Percentiles rank a stretch among this genome's conserved stretches.
These are phyloP conservation scores for Fusarium acutatum DNA, from an alignment of 2,329 filamentous ascomycete genomes.

Conservation along the genomic window DNA sequence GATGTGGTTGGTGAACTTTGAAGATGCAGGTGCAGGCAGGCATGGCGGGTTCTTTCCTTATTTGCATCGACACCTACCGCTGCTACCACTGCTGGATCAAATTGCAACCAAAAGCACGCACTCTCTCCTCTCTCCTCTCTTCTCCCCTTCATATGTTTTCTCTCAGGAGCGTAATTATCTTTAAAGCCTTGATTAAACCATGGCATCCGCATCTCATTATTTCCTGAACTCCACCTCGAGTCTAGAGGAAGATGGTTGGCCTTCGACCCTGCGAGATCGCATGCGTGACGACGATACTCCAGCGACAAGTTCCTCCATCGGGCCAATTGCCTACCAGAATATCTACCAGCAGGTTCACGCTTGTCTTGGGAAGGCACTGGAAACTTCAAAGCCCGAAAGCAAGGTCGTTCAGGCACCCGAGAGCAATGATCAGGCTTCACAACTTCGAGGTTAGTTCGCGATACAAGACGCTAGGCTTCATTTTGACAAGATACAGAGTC, in stretches of 20 bases:
- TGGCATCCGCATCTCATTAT: background rate
- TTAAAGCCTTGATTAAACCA: background rate
- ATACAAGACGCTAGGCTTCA: fast-evolving
- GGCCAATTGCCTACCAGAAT: conserved; percentile 5
- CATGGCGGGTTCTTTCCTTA: background rate
- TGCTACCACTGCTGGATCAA: background rate
- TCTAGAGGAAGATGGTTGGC: conserved; percentile 11
- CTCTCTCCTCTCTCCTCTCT: background rate
- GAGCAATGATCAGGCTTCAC: conserved; percentile 1
- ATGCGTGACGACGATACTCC: conserved; percentile 39
- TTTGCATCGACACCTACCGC: fast-evolving
- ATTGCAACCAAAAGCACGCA: no score
- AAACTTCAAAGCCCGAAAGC: background rate
- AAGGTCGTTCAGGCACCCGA: background rate
- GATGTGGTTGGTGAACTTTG: background rate
- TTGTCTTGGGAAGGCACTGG: conserved; percentile 14
- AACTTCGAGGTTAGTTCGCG: conserved; percentile 32
- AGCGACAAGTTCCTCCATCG: background rate
- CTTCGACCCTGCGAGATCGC: conserved; percentile 41
- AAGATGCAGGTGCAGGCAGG: fast-evolving
- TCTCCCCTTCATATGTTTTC: no score
- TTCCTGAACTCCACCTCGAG: conserved; percentile 11
- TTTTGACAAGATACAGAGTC: conserved; percentile 25
- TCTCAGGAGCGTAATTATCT: background rate
- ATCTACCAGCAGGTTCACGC: conserved; percentile 40